Evolutionary conservation across 2,329 filamentous ascomycete species (phyloP).

Genomic region (Penicillium sp.): DNA sequence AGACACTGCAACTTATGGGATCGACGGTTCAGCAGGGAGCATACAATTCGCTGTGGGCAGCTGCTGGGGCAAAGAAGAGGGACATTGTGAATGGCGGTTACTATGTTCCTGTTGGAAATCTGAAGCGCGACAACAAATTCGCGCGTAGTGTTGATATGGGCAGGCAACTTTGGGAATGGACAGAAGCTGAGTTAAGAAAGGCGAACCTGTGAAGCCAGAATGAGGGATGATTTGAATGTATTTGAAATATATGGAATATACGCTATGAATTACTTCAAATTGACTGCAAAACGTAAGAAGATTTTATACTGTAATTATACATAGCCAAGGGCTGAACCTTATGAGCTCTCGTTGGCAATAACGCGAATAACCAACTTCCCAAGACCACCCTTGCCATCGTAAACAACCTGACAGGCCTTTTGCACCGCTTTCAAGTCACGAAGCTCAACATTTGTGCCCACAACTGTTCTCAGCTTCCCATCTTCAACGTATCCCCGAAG

Average conservation of each 20-base stretch:
- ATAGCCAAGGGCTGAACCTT: background rate
- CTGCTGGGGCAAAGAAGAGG: constrained; percentile 24
- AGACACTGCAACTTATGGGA: constrained; percentile 15
- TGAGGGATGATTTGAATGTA: background rate
- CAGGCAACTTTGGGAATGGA: constrained; percentile 36
- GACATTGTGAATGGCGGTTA: constrained; percentile 29
- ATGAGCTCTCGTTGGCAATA: background rate
- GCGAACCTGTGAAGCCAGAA: background rate
- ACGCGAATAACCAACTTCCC: constrained; percentile 47
- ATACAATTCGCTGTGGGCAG: constrained; percentile 32
- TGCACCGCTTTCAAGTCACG: constrained; percentile 47
- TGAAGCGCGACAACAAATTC: constrained; percentile 29
- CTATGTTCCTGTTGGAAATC: constrained; percentile 31
- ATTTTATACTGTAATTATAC: too few relatives aligned
- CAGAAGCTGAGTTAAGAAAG: constrained; percentile 28
- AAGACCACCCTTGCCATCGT: constrained; percentile 45
- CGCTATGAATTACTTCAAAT: background rate
- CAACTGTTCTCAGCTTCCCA: constrained; percentile 47
- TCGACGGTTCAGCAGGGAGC: constrained; percentile 24
- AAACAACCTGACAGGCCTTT: constrained; percentile 43
- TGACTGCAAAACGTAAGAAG: too few relatives aligned
- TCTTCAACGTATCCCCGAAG: constrained; percentile 43
- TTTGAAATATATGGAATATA: background rate
- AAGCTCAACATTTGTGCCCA: constrained; percentile 43
- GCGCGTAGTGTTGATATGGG: constrained; percentile 25